Evolutionary conservation across 1,139 yeast species (phyloP), one percentile per base, ranked within the genome.

Genomic region (Geotrichum macrosporum): DNA sequence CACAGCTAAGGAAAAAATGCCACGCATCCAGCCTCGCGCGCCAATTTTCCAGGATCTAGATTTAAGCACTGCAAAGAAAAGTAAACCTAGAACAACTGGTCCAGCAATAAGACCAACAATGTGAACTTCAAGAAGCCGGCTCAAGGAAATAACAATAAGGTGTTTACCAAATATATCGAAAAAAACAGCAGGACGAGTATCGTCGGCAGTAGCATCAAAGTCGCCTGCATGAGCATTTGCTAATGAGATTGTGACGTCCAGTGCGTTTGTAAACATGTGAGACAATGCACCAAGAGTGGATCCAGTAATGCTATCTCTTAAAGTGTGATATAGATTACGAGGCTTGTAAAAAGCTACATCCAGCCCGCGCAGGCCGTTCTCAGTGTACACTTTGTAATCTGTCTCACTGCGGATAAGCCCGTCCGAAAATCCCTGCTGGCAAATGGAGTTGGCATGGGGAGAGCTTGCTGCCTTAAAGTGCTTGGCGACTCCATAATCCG

Each of bases 361-460:
- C 58, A 89, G 73, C 8, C 96, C 97, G 55, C 95, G 75, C 42
- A 85, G 63, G 0, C 94, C 95, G 37, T 74, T 66, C 44, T 74
- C 74, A 44, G 71, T 69, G 61, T 87, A 88, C 4, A 86, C 78
- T 54, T 78, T 77, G 65, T 83, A 89, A 61, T 89, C 96, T 1
- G 96, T 89, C 64, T 87, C 94, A 57, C 94, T 82, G 46, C 74
- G 76, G 38, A 89, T 76, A 35, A 82, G 62, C n/a, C 84, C 78
- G 50, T 77, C 74, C 58, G 81, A 78, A 64, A 86, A 86, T 0
- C 92, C 95, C 62, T 86, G 84, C 64, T 86, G 95, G 64, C 80
- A 83, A 13, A 86, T 65, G 0, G 95, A 84, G 46, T 78, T 76
- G 3, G 84, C 95, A 66, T 80, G 85, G 0, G 95, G 95, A n/a